Conservation (phyloP, 169 alveolate genomes). For the Eimeria praecox region DNA sequence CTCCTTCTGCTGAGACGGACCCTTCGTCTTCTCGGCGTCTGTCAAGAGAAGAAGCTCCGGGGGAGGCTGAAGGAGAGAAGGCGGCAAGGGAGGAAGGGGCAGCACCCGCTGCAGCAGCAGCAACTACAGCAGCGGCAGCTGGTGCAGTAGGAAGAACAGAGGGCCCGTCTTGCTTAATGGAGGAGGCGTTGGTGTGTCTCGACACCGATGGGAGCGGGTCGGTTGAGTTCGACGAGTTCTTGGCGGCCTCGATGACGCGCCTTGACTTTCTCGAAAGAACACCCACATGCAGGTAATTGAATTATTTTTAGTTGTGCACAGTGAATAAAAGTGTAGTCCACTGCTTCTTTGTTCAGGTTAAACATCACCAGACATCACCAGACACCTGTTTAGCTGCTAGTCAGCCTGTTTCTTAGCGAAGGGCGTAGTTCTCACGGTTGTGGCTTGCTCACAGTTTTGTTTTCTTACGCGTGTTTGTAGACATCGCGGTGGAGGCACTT, state of each 20-base stretch:
- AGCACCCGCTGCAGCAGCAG: too few species aligned
- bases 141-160: not conserved
- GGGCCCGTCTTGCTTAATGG: conserved; percentile 28
- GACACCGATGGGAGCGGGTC: conserved; percentile 81
- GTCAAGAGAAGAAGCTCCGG: not conserved
- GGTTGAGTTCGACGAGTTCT: conserved; percentile 74
- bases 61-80: not conserved
- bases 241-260: conserved; percentile 77
- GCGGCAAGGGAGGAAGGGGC: not conserved
- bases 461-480: too few species aligned
- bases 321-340: not conserved
- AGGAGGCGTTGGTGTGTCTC: conserved; percentile 75
- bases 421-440: not conserved
- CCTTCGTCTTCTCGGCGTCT: not conserved
- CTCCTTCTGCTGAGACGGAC: not conserved
- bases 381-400: not conserved
- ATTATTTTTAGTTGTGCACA: not conserved
- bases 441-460: too few species aligned
- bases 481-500: too few species aligned
- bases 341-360: not conserved
- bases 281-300: conserved; percentile 64
- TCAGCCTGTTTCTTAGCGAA: not conserved
- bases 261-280: conserved; percentile 37
- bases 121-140: not conserved
- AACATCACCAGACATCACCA: not conserved